Evolutionary conservation across 2,329 filamentous ascomycete species (phyloP), one percentile per base, ranked within the genome.

Genomic region (Canariomyces notabilis): DNA sequence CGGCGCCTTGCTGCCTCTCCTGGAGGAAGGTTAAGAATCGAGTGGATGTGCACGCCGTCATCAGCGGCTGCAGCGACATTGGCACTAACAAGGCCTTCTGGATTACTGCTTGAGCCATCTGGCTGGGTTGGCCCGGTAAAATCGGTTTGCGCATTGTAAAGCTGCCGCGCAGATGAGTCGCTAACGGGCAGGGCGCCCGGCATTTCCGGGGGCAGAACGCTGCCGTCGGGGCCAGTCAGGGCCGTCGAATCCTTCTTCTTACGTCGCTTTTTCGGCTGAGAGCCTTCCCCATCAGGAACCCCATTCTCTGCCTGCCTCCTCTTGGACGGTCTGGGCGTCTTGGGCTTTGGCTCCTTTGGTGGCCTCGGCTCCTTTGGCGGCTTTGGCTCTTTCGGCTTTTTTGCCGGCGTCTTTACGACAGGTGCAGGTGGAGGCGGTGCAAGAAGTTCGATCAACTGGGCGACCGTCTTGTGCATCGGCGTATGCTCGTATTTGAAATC

Each of bases 401-500:
- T 58, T 8, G 50, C 38, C 52, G 58, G 47, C 51, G 66, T 40
- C 59, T 52, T 55, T 6, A 60, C 56, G 51, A 57, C 57, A 50
- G 49, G 61, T 32, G 61, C 59, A 5, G 61, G 58, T 5, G 73
- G 71, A 12, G 70, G 65, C 5, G 74, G 76, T 21, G 68, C 67
- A 43, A 75, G 72, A 31, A 69, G 62, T 4, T 72, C 68, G 8
- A 70, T 65, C 19, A 79, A 61, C 37, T 80, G 63, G 1, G 63
- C 68, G 4, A 82, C 76, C 0, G 76, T 77, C 56, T 68, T 73
- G 58, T 82, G 78, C n/a, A 80, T 56, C 3, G 72, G 73, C 0
- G 72, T 77, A 54, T 82, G 78, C 23, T 75, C 70, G 54, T 80
- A 80, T 47, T 74, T 74, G 44, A 80, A 64, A 9, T 70, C 67